Base-by-base conservation (phyloP, 2,329 filamentous ascomycete genomes). In the Cryoendolithus antarcticus region DNA sequence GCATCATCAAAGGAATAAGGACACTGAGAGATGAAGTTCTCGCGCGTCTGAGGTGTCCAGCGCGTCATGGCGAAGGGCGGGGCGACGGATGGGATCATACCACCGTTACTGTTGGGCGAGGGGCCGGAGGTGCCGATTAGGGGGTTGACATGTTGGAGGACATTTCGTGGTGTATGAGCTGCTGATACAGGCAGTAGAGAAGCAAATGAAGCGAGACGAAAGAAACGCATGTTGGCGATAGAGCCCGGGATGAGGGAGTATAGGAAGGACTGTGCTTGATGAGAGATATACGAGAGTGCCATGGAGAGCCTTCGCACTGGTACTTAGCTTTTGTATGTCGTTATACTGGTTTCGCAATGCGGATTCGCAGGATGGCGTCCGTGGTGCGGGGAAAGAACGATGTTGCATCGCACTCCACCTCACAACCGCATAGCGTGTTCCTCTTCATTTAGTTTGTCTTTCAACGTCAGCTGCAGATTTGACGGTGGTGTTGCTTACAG, bases 1-100 rank as follows among this genome's bases (percentile, higher is more conserved):
- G 47, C 41, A 40, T 70, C 66, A 9, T 57, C 44, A 37, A 68
- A 62, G 15, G 63, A 57, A 48, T 70, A 70, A 0, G 66, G 64
- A 9, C 65, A 65, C 43, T 69, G 66, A 1, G 62, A 66, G 37
- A 70, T 70, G 51, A 62, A 69, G 45, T 70, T 70, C 52, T 56
- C 53, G 32, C 54, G 44, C 4, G 66, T 69, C 49, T 69, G 65
- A 3, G 66, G 59, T 7, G 65, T 68, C 67, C 67, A 70, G n/a
- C 67, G 59, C 6, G 67, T 69, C 65, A 68, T 69, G n/a, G 60
- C 65, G 40, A 69, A 65, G 2, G 62, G 63, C 30, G 57, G 53
- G 2, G 57, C 57, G 8, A 65, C 49, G 32, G 48, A 52, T 6
- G 55, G 55, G 11, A 57, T 51, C 55, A 57, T 58, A 10, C 55